Base-by-base conservation (phyloP, 768 basidiomycete species). In the Collybiopsis luxurians region DNA sequence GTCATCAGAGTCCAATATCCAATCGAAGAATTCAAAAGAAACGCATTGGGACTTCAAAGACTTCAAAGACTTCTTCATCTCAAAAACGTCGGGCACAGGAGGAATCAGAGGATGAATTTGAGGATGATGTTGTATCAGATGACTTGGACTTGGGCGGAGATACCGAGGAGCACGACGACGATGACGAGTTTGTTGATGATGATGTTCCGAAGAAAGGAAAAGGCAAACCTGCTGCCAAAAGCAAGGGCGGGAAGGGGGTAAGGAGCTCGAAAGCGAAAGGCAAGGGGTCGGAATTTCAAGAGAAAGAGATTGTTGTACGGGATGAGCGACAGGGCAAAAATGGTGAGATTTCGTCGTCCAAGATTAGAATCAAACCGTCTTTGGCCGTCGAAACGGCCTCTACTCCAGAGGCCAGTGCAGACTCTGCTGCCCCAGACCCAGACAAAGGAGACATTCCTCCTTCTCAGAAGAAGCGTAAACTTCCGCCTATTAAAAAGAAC, bases 401-500 rank as follows among this genome's bases (percentile, higher is more conserved):
- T 19, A 15, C 24, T 23, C 4, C 43, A 24, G 34, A 46, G 5
- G 7, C 6, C n/a, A 39, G 34, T 27, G 23, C 27, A 4, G 63
- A 60, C 10, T 31, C 43, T 31, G 56, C 56, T 19, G 57, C 57
- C 34, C 48, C 54, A n/a, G 46, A 54, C n/a, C 9, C 34, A 11
- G 36, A 36, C 5, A 57, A 58, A 27, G 38, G 63, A 13, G 50
- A 65, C 17, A 62, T 61, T 50, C 69, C 68, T 38, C 63, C 73
- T 49, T 60, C 70, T 23, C 64, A 60, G 19, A 59, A 59, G n/a
- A 86, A 85, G 66, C 79, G 75, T 38, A 89, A 87, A 65, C 74
- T 86, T 21, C 85, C 86, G 0, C 71, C 80, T n/a, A 88, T 88
- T 59, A 87, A 81, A 73, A 87, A 87, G 71, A 82, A 75, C 68